Evolutionary conservation across 2,329 filamentous ascomycete genomes (phyloP), one percentile per base, ranked within the genome.

Genomic region (Zasmidium cellare): DNA sequence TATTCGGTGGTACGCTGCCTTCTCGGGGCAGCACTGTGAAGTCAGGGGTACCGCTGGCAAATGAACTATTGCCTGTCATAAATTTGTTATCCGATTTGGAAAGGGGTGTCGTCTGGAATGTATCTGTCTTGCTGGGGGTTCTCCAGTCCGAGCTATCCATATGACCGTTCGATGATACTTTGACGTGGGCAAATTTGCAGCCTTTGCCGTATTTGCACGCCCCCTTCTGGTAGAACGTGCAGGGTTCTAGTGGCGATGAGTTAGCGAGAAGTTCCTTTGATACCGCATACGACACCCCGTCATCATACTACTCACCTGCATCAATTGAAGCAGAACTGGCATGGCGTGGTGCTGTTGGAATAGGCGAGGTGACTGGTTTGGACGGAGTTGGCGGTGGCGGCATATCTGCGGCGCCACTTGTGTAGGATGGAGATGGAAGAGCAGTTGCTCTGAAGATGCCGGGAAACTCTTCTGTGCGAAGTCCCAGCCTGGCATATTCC

Each of bases 401-500:
- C 11, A 18, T 41, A 6, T 23, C 45, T 14, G 41, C 53, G 14
- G 23, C 24, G 28, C 41, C 45, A 28, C 41, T 14, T 14, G 35
- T 41, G 16, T 41, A 18, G 35, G 35, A 16, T n/a, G 11, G 25
- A 28, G 25, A 28, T 25, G 41, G 25, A 2, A 79, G 63, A 16
- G 74, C 69, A 1, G 67, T 67, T n/a, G 71, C 74, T 57, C 80
- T 77, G 63, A 87, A 87, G 16, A 86, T 75, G 0, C 76, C 75
- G 1, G 77, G 78, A 9, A 86, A 71, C 56, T 84, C 79, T 35
- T 80, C 79, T 20, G 83, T 69, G 6, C 75, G 75, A 58, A 87
- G 72, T 19, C 75, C 77, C 20, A 86, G 76, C 45, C 75, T 78
- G 46, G 75, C 71, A 57, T 84, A 87, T 58, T 86, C 80, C 1